phyloP scores from a whole-genome alignment of 2,329 filamentous ascomycete species.

The Cadophora luteo-olivacea region DNA sequence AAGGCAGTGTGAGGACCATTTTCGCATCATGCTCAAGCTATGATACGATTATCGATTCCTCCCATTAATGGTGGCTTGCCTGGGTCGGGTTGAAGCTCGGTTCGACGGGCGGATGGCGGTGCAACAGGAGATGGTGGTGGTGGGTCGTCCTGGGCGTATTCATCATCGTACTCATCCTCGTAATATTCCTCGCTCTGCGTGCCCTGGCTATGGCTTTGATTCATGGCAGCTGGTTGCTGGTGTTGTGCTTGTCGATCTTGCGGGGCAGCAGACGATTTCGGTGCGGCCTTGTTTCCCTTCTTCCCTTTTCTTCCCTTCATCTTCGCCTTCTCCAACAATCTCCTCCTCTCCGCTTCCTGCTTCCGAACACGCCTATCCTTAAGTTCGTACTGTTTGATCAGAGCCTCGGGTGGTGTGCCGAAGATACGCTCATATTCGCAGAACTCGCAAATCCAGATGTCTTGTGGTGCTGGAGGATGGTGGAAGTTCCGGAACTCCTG shows the following conservation, averaged over 20 bases:
- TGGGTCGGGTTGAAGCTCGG: constrained; percentile 26
- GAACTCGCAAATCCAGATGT: constrained; percentile 96
- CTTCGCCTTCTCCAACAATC: constrained; percentile 90
- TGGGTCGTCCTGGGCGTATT: constrained; percentile 43
- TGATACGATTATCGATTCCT: constrained; percentile 19
- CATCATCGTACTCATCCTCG: constrained; percentile 57
- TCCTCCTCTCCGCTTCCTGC: constrained; percentile 82
- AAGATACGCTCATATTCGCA: constrained; percentile 98
- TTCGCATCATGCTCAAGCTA: constrained; percentile 8
- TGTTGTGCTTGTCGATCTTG: constrained; percentile 44
- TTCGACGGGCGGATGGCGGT: constrained; percentile 26
- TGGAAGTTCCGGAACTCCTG: constrained; percentile 80
- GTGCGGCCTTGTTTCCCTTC: constrained; percentile 70
- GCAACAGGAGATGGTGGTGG: constrained; percentile 36
- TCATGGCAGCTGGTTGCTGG: constrained; percentile 45
- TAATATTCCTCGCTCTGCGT: constrained; percentile 56
- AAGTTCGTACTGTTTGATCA: constrained; percentile 92
- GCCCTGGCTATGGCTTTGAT: constrained; percentile 46
- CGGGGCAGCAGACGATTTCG: constrained; percentile 34
- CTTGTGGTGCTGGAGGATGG: constrained; percentile 72
- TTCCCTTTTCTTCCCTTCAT: constrained; percentile 90
- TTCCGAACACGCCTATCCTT: constrained; percentile 88
- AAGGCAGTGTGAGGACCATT: not conserved
- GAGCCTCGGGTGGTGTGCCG: constrained; percentile 79
- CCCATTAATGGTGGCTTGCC: constrained; percentile 22